A percentile compares a stretch with the other conserved stretches of the same genome.
phyloP scores from a whole-genome alignment of 257 asterid genomes.

The Gentiana dahurica region DNA sequence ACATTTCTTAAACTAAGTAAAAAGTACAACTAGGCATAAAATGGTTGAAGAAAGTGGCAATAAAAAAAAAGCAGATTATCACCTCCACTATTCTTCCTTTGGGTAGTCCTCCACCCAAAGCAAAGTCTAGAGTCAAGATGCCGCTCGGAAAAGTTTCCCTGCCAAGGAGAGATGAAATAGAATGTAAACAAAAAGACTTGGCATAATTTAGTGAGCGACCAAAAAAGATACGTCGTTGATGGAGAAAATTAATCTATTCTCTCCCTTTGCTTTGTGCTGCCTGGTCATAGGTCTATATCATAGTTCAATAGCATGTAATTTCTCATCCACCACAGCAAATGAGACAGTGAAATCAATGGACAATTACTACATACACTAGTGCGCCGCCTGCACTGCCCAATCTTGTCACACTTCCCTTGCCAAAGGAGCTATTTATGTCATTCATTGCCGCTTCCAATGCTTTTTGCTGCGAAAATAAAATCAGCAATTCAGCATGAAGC shows the following conservation, averaged over 20 bases:
- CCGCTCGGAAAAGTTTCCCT: constrained; percentile 99
- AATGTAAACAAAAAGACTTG: background rate
- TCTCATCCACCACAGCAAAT: background rate
- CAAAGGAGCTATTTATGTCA: constrained; percentile 88
- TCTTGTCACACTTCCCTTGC: constrained; percentile 96
- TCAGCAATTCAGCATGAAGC: constrained; percentile 8
- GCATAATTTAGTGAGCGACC: background rate
- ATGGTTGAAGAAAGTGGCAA: constrained; percentile 4
- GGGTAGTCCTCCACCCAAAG: constrained; percentile 97
- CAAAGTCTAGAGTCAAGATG: constrained; percentile 83
- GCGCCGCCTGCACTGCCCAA: constrained; percentile 99
- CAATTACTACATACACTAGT: constrained; percentile 54
- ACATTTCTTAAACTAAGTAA: too few species aligned
- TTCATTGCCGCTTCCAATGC: constrained; percentile 96
- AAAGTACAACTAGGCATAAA: background rate
- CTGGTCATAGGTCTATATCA: too few species aligned
- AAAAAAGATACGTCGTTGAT: constrained; percentile 1
- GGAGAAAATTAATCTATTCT: background rate
- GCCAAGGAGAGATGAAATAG: constrained; percentile 14
- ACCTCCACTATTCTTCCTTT: constrained; percentile 99
- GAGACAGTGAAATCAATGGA: too few species aligned
- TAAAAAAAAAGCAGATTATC: constrained; percentile 5
- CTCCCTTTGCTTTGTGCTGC: background rate
- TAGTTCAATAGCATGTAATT: background rate
- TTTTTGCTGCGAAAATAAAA: constrained; percentile 55